Evolutionary conservation across 805 yeast genomes (phyloP), one percentile per base, ranked within the genome.

Genomic region (Spathaspora sp.): DNA sequence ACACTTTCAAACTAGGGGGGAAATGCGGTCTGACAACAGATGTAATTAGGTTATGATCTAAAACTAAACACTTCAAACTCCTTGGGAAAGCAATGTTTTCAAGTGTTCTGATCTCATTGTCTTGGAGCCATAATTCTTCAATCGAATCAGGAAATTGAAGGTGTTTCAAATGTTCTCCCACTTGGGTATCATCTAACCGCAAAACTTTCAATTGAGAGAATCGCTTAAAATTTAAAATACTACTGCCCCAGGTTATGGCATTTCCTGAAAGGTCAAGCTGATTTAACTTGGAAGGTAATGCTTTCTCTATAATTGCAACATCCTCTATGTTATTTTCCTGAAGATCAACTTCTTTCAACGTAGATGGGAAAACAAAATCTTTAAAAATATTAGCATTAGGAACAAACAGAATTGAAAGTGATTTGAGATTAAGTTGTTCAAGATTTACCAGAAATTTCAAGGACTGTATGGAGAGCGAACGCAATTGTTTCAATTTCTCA

Each of bases 31-130:
- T 35, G 1, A 23, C 19, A 1, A 56, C 47, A 3, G n/a, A 17
- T 5, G 38, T 42, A 12, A 61, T 46, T n/a, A 42, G 35, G 46
- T 63, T 63, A n/a, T 55, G 52, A 11, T 63, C 63, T 14, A 62
- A 29, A 1, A 61, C 62, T 38, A 63, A 55, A 47, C 49, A 50
- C 2, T 39, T 43, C 3, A 60, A 23, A 12, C 38, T 45, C n/a
- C 32, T 20, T 3, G 67, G 65, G 23, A 60, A 59, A 8, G 19
- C 26, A 19, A 59, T 53, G 17, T 53, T 38, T n/a, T 54, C 60
- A 26, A 63, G 49, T 7, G 57, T 45, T 1, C 44, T 20, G 2
- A 63, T 52, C 16, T 52, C 50, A 49, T 63, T 63, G 16, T 58
- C 60, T 48, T 60, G 65, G 12, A 63, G 50, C 4, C 56, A 51